Conservation (phyloP, 1,284 basidiomycete species). For the Ustilago sp. region DNA sequence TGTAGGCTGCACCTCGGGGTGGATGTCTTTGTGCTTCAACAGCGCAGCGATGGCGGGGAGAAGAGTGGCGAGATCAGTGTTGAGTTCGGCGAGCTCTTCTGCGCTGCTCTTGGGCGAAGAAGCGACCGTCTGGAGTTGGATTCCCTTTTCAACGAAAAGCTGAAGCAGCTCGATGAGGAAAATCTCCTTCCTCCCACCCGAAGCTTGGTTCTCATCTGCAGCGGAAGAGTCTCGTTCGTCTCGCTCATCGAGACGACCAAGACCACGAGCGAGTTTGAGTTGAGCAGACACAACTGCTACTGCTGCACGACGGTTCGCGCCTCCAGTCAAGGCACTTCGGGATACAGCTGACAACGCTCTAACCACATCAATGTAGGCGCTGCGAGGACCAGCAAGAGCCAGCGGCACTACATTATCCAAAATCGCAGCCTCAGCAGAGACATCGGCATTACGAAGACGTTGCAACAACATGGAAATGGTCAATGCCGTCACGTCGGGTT, state of each 20-base stretch:
- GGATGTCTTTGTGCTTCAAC: constrained; percentile 80
- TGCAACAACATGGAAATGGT: constrained; percentile 89
- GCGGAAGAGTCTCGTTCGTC: constrained; percentile 67
- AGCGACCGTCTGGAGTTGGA: constrained; percentile 85
- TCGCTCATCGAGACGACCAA: constrained; percentile 49
- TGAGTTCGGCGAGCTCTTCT: constrained; percentile 62
- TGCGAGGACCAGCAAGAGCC: constrained; percentile 81
- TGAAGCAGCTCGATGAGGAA: constrained; percentile 88
- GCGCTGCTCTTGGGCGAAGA: constrained; percentile 70
- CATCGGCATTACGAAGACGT: constrained; percentile 83
- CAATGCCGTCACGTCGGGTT: constrained; percentile 61
- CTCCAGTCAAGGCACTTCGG: constrained; percentile 74
- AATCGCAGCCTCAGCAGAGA: constrained; percentile 87
- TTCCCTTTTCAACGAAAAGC: constrained; percentile 90
- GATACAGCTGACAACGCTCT: constrained; percentile 87
- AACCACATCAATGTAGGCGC: constrained; percentile 85
- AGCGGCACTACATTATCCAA: constrained; percentile 91
- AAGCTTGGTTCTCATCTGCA: constrained; percentile 86
- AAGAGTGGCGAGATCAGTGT: constrained; percentile 71
- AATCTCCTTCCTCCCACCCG: constrained; percentile 61
- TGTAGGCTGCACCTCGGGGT: constrained; percentile 75
- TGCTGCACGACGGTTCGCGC: constrained; percentile 46
- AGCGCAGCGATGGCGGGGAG: constrained; percentile 90
- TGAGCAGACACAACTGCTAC: constrained; percentile 68
- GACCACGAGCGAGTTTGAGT: constrained; percentile 54